Evolutionary conservation across 306 rosid species (phyloP).

Genomic region (Parietaria judaica): DNA sequence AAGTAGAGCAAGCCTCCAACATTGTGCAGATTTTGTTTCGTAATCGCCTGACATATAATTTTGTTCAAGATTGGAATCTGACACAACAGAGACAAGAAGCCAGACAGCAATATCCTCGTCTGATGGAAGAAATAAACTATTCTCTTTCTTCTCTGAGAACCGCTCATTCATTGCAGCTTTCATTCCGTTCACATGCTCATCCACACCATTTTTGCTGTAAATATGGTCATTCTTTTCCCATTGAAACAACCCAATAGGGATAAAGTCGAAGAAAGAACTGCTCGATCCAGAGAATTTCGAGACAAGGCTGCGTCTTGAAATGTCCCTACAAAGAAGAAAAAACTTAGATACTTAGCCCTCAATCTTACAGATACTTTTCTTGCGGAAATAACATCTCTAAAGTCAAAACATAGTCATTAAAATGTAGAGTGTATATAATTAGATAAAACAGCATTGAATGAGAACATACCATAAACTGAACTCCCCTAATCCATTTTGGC

Average conservation of each 20-base stretch:
- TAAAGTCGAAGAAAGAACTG: slow-evolving; percentile 45
- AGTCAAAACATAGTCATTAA: neutral
- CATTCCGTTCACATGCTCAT: slow-evolving; percentile 39
- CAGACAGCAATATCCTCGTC: slow-evolving; percentile 57
- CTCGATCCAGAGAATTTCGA: slow-evolving; percentile 51
- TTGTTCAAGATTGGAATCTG: slow-evolving; percentile 31
- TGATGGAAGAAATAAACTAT: slow-evolving; percentile 22
- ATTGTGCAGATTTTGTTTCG: slow-evolving; percentile 32
- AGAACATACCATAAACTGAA: slow-evolving; percentile 69
- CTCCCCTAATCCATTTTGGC: slow-evolving; percentile 54
- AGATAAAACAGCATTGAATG: neutral
- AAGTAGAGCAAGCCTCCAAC: slow-evolving; percentile 72
- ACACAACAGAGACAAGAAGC: slow-evolving; percentile 53
- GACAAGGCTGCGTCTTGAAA: slow-evolving; percentile 41
- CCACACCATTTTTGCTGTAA: slow-evolving; percentile 28
- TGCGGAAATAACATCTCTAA: neutral
- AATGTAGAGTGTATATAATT: neutral
- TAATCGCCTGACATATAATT: slow-evolving; percentile 26
- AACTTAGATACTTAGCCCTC: neutral
- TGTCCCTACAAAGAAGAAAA: slow-evolving; percentile 53
- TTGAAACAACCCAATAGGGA: slow-evolving; percentile 52
- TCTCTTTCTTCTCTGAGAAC: slow-evolving; percentile 30
- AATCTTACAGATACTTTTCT: neutral
- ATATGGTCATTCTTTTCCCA: slow-evolving; percentile 32
- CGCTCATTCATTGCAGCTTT: slow-evolving; percentile 40